These are phyloP conservation scores for Colletotrichum paranaense DNA, from an alignment of 2,329 filamentous ascomycete genomes.

Conservation along the genomic window DNA sequence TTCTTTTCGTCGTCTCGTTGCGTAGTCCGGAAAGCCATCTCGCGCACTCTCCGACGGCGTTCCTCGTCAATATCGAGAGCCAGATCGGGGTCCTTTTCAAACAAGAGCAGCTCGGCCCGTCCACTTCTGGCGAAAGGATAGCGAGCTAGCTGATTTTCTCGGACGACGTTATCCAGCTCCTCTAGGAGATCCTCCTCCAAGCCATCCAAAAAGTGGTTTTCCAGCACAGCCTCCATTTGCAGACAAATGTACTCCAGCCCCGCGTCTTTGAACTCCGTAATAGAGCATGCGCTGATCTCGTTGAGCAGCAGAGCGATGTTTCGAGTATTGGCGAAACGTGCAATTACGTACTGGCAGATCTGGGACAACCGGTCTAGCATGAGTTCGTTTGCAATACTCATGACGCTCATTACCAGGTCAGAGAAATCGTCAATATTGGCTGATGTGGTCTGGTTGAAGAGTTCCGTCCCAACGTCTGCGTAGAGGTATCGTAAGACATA, in stretches of 20 bases:
- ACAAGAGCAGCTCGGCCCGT: constrained; percentile 73
- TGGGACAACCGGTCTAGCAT: constrained; percentile 94
- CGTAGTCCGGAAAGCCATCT: constrained; percentile 76
- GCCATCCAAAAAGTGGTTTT: constrained; percentile 87
- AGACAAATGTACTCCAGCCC: constrained; percentile 92
- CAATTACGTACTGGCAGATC: constrained; percentile 87
- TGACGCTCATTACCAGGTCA: constrained; percentile 90
- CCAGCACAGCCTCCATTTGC: constrained; percentile 90
- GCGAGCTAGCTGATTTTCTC: constrained; percentile 82
- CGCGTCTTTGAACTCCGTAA: constrained; percentile 87
- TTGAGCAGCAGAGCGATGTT: constrained; percentile 90
- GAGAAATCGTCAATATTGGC: constrained; percentile 84
- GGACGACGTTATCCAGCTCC: constrained; percentile 84
- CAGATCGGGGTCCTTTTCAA: constrained; percentile 73
- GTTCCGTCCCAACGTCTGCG: constrained; percentile 80
- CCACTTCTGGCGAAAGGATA: constrained; percentile 83
- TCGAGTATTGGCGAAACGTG: constrained; percentile 84
- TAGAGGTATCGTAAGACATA: constrained; percentile 87
- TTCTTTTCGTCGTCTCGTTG: constrained; percentile 75
- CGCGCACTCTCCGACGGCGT: constrained; percentile 76
- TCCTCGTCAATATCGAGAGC: constrained; percentile 76
- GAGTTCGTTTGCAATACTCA: constrained; percentile 90
- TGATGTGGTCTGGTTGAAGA: constrained; percentile 83
- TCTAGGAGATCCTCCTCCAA: constrained; percentile 85
- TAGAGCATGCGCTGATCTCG: constrained; percentile 84